These are phyloP conservation scores for Oryza meyeriana DNA, from an alignment of 176 grass and related monocot species.

Conservation along the genomic window DNA sequence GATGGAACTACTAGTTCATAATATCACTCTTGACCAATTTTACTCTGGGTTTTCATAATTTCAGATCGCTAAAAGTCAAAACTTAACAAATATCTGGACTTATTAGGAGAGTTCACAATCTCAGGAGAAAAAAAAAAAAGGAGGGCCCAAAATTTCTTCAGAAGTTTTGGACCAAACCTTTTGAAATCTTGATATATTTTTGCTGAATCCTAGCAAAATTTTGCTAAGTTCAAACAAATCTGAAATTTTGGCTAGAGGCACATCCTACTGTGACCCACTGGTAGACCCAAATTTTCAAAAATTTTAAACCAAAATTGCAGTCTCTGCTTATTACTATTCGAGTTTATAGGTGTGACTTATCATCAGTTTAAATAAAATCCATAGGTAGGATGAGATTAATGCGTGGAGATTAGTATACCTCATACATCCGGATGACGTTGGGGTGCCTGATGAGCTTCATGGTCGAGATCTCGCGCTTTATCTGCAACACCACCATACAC, in stretches of 20 bases:
- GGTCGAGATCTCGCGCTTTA: constrained; percentile 97
- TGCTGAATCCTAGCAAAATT: neutral
- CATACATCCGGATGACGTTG: constrained; percentile 92
- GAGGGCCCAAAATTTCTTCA: neutral
- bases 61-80: neutral
- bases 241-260: neutral
- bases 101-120: neutral
- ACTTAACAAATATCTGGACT: neutral
- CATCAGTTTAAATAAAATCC: neutral
- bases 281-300: neutral
- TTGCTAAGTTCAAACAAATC: neutral
- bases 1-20: neutral
- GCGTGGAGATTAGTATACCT: constrained; percentile 47
- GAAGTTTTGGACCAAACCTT: neutral
- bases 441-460: constrained; percentile 98
- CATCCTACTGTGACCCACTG: neutral
- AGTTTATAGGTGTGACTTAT: neutral
- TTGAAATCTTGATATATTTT: too few relatives aligned
- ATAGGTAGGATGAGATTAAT: neutral
- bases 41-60: neutral
- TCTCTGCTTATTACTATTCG: too few relatives aligned
- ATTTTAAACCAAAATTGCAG: neutral
- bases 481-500: constrained; percentile 46
- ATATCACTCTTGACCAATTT: neutral
- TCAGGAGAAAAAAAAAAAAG: neutral